phyloP scores from a whole-genome alignment of 2,329 filamentous ascomycete genomes.

The Talaromyces sp. region DNA sequence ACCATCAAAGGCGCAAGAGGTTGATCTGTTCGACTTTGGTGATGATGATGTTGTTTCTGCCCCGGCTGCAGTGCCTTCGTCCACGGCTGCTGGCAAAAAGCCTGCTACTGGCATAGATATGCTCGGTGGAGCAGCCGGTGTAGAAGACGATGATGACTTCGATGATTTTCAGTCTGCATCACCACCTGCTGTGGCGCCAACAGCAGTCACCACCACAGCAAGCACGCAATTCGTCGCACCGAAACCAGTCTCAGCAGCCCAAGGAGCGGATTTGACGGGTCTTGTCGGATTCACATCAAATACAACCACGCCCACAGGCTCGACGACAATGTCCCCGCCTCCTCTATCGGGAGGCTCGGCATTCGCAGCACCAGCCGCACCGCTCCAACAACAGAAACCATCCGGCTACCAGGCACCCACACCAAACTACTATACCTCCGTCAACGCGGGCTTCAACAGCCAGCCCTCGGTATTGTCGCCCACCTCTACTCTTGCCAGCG shows the following conservation, averaged over 20 bases:
- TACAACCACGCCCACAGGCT: constrained; percentile 63
- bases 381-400: constrained; percentile 47
- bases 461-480: constrained; percentile 20
- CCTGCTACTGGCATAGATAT: constrained; percentile 48
- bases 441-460: constrained; percentile 46
- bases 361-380: constrained; percentile 14
- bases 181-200: constrained; percentile 44
- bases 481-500: background rate
- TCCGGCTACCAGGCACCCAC: constrained; percentile 69
- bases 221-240: constrained; percentile 28
- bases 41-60: constrained; percentile 63
- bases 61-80: constrained; percentile 22
- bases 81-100: constrained; percentile 41
- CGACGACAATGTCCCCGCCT: constrained; percentile 61
- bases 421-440: constrained; percentile 94
- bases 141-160: constrained; percentile 94
- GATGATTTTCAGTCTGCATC: constrained; percentile 78
- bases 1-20: constrained; percentile 76
- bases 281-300: constrained; percentile 77
- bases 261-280: constrained; percentile 74
- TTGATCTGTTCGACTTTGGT: constrained; percentile 83
- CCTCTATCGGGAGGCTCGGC: constrained; percentile 36
- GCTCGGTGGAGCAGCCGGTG: constrained; percentile 44
- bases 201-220: constrained; percentile 46
- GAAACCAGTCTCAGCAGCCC: constrained; percentile 18